Conservation (phyloP, 179 eudicot genomes). For the Silene noctiflora region DNA sequence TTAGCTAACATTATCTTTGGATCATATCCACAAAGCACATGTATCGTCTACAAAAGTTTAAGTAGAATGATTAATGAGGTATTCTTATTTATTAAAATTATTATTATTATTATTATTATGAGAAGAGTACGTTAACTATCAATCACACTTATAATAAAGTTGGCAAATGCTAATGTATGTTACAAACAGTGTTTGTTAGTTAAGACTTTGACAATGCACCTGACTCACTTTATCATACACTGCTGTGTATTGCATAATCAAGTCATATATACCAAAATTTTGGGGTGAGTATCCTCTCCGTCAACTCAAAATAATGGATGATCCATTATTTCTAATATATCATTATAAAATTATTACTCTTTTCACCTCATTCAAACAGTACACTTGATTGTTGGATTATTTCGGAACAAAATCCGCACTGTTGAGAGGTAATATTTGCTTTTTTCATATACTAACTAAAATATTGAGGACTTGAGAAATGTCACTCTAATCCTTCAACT, state of each 20-base stretch:
- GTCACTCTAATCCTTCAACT: no score
- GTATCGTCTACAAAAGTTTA: neutral
- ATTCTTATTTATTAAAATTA: neutral
- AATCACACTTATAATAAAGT: conserved; percentile 2
- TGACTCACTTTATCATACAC: conserved; percentile 2
- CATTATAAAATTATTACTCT: no score
- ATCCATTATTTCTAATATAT: no score
- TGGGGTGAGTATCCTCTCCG: no score
- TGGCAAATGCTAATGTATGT: neutral
- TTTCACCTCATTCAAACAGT: no score
- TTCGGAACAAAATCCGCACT: no score
- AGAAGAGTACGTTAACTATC: neutral
- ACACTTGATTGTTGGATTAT: no score
- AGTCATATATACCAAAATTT: neutral
- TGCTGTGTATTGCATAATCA: conserved; percentile 1
- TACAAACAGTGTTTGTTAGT: neutral
- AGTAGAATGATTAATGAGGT: neutral
- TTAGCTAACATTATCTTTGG: conserved; percentile 3
- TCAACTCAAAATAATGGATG: no score
- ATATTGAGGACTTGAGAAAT: no score
- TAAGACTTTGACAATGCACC: neutral
- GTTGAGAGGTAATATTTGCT: no score
- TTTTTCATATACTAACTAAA: no score
- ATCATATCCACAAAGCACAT: conserved; percentile 20
- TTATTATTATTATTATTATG: neutral